Evolutionary conservation across 768 basidiomycete genomes (phyloP).

Genomic region (Tricholoma bakamatsutake): DNA sequence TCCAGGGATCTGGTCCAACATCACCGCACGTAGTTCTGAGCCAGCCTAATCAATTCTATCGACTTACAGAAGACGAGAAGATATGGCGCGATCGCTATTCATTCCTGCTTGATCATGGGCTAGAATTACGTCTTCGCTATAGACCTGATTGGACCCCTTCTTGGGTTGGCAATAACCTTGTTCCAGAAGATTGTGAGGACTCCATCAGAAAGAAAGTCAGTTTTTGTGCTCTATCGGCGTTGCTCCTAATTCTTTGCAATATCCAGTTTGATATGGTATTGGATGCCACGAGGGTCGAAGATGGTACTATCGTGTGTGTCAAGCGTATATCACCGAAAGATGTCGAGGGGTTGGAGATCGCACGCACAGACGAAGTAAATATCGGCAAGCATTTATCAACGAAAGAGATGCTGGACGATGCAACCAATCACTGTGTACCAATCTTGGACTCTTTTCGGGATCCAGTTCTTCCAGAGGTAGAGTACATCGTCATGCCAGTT

Average conservation of each 20-base stretch:
- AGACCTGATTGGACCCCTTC: constrained; percentile 24
- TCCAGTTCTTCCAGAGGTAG: constrained; percentile 6
- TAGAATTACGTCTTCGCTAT: constrained; percentile 23
- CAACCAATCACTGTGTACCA: constrained; percentile 9
- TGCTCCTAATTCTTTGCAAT: too few species aligned
- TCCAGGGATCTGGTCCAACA: too few species aligned
- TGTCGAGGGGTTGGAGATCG: not conserved
- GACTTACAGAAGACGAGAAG: not conserved
- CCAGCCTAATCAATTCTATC: too few species aligned
- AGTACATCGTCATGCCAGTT: constrained; percentile 29
- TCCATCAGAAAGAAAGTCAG: constrained; percentile 1
- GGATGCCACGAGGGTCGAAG: constrained; percentile 5
- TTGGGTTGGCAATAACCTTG: constrained; percentile 15
- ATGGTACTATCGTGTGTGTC: constrained; percentile 6
- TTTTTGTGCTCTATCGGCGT: not conserved
- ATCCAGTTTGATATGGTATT: constrained; percentile 4
- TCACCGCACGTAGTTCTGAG: not conserved
- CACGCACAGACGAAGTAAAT: not conserved
- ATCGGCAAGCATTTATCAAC: constrained; percentile 3
- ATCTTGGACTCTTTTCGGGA: constrained; percentile 19
- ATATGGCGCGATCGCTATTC: constrained; percentile 19
- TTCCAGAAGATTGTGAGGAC: constrained; percentile 2
- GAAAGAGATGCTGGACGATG: constrained; percentile 1
- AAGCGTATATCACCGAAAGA: constrained; percentile 7
- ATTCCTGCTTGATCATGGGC: constrained; percentile 21